Base-by-base conservation (phyloP, 2,329 filamentous ascomycete species). In the Phoma sp. region DNA sequence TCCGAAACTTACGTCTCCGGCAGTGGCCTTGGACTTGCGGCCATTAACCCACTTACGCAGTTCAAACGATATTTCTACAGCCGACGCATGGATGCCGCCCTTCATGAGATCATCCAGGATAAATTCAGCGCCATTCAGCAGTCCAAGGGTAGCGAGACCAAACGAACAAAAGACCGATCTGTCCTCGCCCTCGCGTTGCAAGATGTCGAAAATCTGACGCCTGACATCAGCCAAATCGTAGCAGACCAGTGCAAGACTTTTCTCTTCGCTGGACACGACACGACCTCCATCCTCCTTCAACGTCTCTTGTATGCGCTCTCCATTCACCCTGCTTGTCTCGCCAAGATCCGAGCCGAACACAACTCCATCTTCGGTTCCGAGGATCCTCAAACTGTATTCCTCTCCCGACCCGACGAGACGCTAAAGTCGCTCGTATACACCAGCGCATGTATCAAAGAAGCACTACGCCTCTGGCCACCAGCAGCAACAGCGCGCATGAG, bases 401-500 rank as follows among this genome's bases (percentile, higher is more conserved):
- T 74, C 29, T 61, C 74, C 2, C 74, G 79, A 29, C 78, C 81
- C 0, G 72, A 77, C 21, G 72, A 82, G 2, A 76, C 85, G 17
- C 81, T 83, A 66, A 75, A 78, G 57, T 60, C 58, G 9, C 75
- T 86, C 24, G 74, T 77, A 0, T 85, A 84, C 65, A 83, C 82
- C 4, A 72, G 74, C 6, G 84, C 82, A 6, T 78, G 83, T 22
- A 79, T 84, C 58, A 83, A 82, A 57, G 84, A 86, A 68, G 77
- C 78, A 1, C 72, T 86, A 6, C 78, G 84, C 7, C 68, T 86
- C 9, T 83, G 80, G 67, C 81, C 84, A 0, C 80, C 83, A 0
- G 83, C 71, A 0, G 78, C 71, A 3, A 76, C 77, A 2, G 74
- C 81, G 17, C 77, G 82, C 33, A 64, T 68, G 43, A 53, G 44